Evolutionary conservation across 495 filamentous ascomycete species (phyloP), one percentile per base, ranked within the genome.

Genomic region (Podospora tetraspora): DNA sequence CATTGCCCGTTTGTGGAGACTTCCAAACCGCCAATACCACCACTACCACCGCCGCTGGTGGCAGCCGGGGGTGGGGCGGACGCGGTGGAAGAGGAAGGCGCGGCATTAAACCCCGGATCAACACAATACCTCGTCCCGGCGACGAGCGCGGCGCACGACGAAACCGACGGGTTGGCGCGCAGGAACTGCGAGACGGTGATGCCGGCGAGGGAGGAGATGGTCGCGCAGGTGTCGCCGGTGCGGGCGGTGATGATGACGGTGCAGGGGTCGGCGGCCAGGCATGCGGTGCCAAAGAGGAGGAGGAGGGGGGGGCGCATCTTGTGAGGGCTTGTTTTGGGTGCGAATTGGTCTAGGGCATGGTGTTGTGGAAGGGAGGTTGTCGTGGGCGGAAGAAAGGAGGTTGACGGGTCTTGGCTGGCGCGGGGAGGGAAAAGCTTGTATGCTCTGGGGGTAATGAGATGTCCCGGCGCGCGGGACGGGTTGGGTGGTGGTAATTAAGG

Each of bases 1-100:
- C 86, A 88, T n/a, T 75, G 81, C 0, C 84, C 86, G 66, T 88
- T 84, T 12, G 69, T 30, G 62, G 82, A 85, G 30, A 87, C 70
- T 58, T 69, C 52, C 62, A 72, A 64, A 73, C 74, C 25, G 71
- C 13, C 13, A n/a, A n/a, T n/a, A n/a, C n/a, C n/a, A n/a, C n/a
- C n/a, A n/a, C n/a, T n/a, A n/a, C n/a, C n/a, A n/a, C n/a, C 25
- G 71, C 13, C 13, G 34, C 13, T 43, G 71, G 16, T 1, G 43
- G 19, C 10, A 69, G 69, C 1, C 70, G 66, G n/a, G n/a, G n/a
- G 12, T 37, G 73, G 69, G 75, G 25, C 3, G 61, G 37, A 10
- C 57, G 21, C 6, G 57, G 63, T 10, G 19, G 62, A 59, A 5
- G 57, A n/a, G 59, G 4, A 3, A 29, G 32, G 16, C 0, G 24